A percentile compares a stretch with the other conserved stretches of the same genome.
These are phyloP conservation scores for Hypoxylon sp. DNA, from an alignment of 2,329 filamentous ascomycete genomes.

Conservation along the genomic window DNA sequence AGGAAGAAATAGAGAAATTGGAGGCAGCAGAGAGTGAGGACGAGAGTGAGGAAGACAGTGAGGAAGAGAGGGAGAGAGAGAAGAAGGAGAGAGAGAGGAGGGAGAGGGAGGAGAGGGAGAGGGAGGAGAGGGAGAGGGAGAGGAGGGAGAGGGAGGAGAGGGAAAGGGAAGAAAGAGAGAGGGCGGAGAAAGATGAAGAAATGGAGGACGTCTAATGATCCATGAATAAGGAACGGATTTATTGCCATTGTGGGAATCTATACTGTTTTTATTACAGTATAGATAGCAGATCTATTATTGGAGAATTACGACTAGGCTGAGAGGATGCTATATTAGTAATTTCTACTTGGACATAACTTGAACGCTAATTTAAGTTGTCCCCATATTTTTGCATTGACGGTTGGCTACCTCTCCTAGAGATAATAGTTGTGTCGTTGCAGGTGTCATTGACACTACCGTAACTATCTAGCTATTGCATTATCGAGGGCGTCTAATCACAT, in stretches of 20 bases:
- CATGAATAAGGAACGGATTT: background rate
- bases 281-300: background rate
- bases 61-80: background rate
- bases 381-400: background rate
- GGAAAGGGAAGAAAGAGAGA: background rate
- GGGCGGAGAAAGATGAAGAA: background rate
- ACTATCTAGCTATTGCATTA: background rate
- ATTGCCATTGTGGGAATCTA: background rate
- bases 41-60: background rate
- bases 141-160: background rate
- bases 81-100: too few relatives aligned
- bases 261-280: too few relatives aligned
- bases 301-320: background rate
- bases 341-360: background rate
- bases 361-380: too few relatives aligned
- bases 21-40: background rate
- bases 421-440: background rate
- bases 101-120: background rate
- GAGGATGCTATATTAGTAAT: background rate
- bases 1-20: background rate
- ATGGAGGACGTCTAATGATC: background rate
- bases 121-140: background rate
- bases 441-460: background rate
- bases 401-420: background rate
- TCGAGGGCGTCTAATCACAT: too few relatives aligned